Evolutionary conservation across 345 rosid genomes (phyloP).

Genomic region (Clausena lansium): DNA sequence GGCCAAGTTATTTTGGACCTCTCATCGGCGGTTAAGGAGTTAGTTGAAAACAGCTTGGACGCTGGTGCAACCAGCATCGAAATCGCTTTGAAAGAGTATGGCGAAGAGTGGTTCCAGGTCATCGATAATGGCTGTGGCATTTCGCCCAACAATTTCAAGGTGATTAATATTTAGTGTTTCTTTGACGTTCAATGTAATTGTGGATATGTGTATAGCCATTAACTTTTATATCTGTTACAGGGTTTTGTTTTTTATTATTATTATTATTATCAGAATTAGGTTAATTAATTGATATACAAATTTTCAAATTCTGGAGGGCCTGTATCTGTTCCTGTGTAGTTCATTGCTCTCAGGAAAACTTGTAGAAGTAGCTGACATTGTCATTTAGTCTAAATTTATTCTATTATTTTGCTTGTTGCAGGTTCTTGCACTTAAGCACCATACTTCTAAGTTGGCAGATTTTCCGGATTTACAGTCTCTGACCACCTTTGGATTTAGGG

Average conservation of each 20-base stretch:
- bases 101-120: slow-evolving; percentile 87
- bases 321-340: not conserved
- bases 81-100: slow-evolving; percentile 72
- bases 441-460: slow-evolving; percentile 83
- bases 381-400: not conserved
- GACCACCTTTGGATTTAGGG: slow-evolving; percentile 88
- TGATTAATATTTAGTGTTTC: not conserved
- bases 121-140: slow-evolving; percentile 92
- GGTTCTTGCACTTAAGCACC: slow-evolving; percentile 90
- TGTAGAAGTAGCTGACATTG: not conserved
- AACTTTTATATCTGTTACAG: not conserved
- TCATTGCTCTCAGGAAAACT: not conserved
- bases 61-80: slow-evolving; percentile 90
- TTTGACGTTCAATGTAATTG: not conserved
- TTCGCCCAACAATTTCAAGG: slow-evolving; percentile 83
- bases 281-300: not conserved
- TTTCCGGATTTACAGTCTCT: slow-evolving; percentile 80
- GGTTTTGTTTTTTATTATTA: not conserved
- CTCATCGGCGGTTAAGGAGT: slow-evolving; percentile 91
- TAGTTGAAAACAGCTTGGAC: slow-evolving; percentile 95
- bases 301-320: not conserved
- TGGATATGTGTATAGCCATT: not conserved
- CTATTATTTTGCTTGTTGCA: slow-evolving; percentile 22
- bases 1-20: slow-evolving; percentile 97
- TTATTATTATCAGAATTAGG: not conserved